Base-by-base conservation (phyloP, 1,284 basidiomycete species). In the Schizophyllum commune region DNA sequence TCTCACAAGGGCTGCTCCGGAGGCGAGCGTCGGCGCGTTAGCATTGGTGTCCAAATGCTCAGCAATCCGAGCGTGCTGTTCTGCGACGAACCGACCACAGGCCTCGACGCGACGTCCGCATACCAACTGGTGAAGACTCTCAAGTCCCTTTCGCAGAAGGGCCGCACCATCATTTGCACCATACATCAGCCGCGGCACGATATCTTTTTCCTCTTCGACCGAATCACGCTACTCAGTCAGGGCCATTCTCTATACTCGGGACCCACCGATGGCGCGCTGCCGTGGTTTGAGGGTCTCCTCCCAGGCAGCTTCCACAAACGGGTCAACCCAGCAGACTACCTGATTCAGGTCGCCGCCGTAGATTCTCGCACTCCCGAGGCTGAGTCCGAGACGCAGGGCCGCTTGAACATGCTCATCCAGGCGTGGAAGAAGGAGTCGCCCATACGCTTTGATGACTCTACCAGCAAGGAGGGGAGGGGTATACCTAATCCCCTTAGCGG, bases 101-200 rank as follows among this genome's bases (percentile, higher is more conserved):
- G 75, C 5, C 68, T 74, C 39, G 81, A 83, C 64, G 75, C 79
- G 0, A 80, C 77, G 61, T 80, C 79, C 0, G 78, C 80, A 0
- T 81, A 76, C 63, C 70, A 78, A 22, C 72, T 83, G 11, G 74
- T 83, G 22, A 71, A 75, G 34, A 80, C 79, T 1, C 72, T 83
- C 4, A 75, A 71, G 3, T 71, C 73, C 0, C 76, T 83, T 17
- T 77, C 82, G 9, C 71, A 72, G 22, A 71, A 76, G 55, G 76
- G 77, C 0, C 73, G 81, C 0, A 80, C 79, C 0, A 73, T 83
- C 58, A 75, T 83, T 32, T 69, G 82, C 22, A 76, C 75, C 1
- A 73, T 83, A 15, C 82, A 83, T 64, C 78, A 80, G 22, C 82
- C 81, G 0, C 75, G 81, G 4, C 79, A 79, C 17, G 81, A 83